Base-by-base conservation (phyloP, 2,329 filamentous ascomycete genomes). In the Fusarium liriodendri region DNA sequence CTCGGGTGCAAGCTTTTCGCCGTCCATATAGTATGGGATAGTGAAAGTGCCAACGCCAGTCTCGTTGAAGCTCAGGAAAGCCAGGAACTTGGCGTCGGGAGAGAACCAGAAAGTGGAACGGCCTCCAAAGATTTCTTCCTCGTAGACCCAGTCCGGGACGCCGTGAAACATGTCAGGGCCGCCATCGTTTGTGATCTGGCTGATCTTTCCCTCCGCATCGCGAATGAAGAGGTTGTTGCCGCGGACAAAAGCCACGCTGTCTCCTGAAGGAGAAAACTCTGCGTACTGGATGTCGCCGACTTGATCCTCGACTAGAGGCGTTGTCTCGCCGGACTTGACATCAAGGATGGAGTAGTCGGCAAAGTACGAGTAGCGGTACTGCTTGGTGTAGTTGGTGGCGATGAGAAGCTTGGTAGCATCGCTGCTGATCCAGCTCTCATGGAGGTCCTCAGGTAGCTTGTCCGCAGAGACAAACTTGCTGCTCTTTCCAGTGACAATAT, bases 51-150 rank as follows among this genome's bases (percentile, higher is more conserved):
- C 87, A 8, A 94, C 92, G 1, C 90, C 91, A 0, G 91, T 92
- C 84, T 94, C 91, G 79, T 98, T 95, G 8, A 97, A 98, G 57
- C 95, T 92, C 70, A 98, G 85, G 81, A 97, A 98, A 5, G 96
- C 95, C 66, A 98, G 83, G 79, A 93, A 97, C 77, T 94, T 92
- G 42, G 95, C 95, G 81, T 97, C 95, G 27, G 92, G 89, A 18
- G 94, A 95, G 94, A 95, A 98, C 96, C 96, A 98, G 1, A 95
- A 94, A 2, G 94, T 94, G 69, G 89, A 94, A 74, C 94, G 93
- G 2, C 89, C 90, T 6, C 86, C 83, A 71, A 98, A 93, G 5
- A 84, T 81, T 66, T 84, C 83, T 68, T 87, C 86, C 79, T 97
- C 94, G 76, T 97, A 97, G 0, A 98, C 96, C 96, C 96, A 93